Conservation (phyloP, 768 basidiomycete species). For the Pleurotus ostreatus region DNA sequence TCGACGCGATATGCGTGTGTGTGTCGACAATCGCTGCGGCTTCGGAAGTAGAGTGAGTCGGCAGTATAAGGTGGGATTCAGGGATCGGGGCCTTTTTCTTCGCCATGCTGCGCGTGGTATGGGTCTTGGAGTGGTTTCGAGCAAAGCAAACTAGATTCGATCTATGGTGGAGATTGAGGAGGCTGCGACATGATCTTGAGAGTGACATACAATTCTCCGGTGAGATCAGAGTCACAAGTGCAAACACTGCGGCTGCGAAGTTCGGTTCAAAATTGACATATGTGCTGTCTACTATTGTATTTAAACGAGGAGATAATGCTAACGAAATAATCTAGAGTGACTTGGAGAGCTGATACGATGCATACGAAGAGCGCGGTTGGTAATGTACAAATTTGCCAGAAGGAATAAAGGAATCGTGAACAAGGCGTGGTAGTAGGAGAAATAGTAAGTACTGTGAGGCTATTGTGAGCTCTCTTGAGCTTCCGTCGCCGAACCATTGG, state of each 20-base stretch:
- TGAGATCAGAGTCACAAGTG: no score
- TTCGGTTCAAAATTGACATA: no score
- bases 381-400: conserved; percentile 2
- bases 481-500: not conserved
- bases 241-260: no score
- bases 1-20: conserved; percentile 80
- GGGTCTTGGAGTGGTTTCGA: not conserved
- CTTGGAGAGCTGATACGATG: no score
- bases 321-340: no score
- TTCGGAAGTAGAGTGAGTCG: conserved; percentile 28
- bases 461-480: no score
- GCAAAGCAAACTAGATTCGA: not conserved
- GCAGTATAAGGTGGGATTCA: conserved; percentile 34
- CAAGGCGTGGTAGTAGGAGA: no score
- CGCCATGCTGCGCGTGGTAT: conserved; percentile 23
- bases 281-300: not conserved
- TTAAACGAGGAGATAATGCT: not conserved
- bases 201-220: not conserved
- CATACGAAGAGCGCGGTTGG: not conserved
- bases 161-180: conserved; percentile 1
- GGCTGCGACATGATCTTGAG: not conserved
- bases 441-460: no score
- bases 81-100: conserved; percentile 34
- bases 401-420: not conserved
- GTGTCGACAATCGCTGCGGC: conserved; percentile 64